Conservation (phyloP, 2,329 filamentous ascomycete species). For the Cladosporium sp. region DNA sequence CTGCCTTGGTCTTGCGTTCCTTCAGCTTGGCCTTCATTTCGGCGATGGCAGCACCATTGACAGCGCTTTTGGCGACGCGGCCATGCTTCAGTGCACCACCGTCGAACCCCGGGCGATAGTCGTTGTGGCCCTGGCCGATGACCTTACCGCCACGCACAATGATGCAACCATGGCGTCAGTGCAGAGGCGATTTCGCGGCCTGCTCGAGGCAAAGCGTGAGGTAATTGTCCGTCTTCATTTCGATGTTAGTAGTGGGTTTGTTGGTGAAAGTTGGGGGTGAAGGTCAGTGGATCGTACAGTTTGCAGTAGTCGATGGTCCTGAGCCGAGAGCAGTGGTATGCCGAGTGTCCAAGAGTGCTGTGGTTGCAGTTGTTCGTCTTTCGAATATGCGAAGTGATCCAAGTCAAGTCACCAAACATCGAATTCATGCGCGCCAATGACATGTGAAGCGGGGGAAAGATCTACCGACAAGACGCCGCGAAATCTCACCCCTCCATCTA, state of each 20-base stretch:
- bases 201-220: conserved; percentile 50
- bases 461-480: not conserved
- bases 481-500: not conserved
- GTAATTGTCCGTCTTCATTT: conserved; percentile 47
- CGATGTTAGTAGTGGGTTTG: conserved; percentile 12
- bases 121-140: conserved; percentile 50
- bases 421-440: not conserved
- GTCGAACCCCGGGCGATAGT: conserved; percentile 47
- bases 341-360: not conserved
- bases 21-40: conserved; percentile 36
- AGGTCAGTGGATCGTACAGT: not conserved
- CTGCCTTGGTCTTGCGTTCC: conserved; percentile 31
- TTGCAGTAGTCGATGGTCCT: no score
- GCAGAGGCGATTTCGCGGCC: conserved; percentile 47
- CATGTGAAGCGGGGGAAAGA: not conserved
- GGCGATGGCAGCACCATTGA: conserved; percentile 34
- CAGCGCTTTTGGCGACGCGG: conserved; percentile 31
- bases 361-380: not conserved
- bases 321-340: not conserved
- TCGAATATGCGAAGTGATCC: not conserved
- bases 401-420: not conserved
- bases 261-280: not conserved
- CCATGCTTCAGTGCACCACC: conserved; percentile 49
- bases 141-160: conserved; percentile 52
- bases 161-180: conserved; percentile 49